Base-by-base conservation (phyloP, 2,329 filamentous ascomycete genomes). In the Cercospora citrullina region DNA sequence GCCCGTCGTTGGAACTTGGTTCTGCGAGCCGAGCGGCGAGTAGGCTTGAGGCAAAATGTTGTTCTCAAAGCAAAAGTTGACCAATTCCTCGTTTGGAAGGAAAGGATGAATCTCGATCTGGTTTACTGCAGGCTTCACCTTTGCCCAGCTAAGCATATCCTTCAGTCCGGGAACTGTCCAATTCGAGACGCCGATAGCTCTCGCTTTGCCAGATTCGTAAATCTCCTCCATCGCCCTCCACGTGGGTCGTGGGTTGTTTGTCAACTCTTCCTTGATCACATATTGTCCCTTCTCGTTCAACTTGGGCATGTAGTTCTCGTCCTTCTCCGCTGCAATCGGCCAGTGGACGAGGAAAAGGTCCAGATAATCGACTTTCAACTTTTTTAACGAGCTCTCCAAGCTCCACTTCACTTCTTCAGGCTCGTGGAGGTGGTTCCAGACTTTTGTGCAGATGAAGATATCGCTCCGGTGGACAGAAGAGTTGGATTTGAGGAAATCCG, bases 1-100 rank as follows among this genome's bases (percentile, higher is more conserved):
- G 72, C 89, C 89, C 7, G 88, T 90, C 69, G 79, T 87, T 63
- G 88, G 88, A 21, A 90, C 86, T 79, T 90, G 88, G 81, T 90
- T 89, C 79, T 91, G 88, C 21, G 87, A 89, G 48, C 89, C 89
- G 5, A 91, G 81, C 1, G 88, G 86, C 0, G 75, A 83, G 80
- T 86, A 88, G 1, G 85, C 86, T 57, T 81, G 78, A 42, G 84
- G 81, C 63, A 87, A 72, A 72, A 91, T 90, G 64, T 81, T 78
- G 74, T 89, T 80, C 74, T 84, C 78, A 72, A 83, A 83, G 77
- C 85, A 85, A 79, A 86, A 91, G 16, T 81, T 79, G 33, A 91
- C 64, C 12, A 91, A 81, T 67, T 84, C 81, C 5, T 82, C 83
- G 76, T 90, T 89, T 79, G 91, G 89, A 62, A 91, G 82, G 77